phyloP scores from a whole-genome alignment of 257 asterid species.

The Primulina tabacum region DNA sequence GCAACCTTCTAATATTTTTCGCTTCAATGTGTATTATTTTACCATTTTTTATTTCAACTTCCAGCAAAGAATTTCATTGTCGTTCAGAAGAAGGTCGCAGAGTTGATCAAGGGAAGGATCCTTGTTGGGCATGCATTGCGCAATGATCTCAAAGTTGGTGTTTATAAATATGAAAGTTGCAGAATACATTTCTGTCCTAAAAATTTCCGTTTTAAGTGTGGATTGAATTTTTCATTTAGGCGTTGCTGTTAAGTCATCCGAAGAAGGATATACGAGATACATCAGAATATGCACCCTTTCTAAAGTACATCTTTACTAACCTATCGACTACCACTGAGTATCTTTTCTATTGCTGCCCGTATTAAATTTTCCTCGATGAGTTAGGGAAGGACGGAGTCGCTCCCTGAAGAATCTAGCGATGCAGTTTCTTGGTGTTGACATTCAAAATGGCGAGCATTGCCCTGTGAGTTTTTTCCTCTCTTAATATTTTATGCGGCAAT shows the following conservation, averaged over 20 bases:
- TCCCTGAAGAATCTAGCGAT: slow-evolving; percentile 77
- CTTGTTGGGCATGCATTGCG: slow-evolving; percentile 97
- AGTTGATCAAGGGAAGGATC: slow-evolving; percentile 62
- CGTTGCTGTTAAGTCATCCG: slow-evolving; percentile 82
- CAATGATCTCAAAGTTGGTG: slow-evolving; percentile 82
- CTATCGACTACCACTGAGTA: slow-evolving; percentile 21
- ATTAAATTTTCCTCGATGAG: slow-evolving; percentile 29
- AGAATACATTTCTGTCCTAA: slow-evolving; percentile 2
- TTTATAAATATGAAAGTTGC: neutral
- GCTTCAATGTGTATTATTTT: slow-evolving; percentile 7
- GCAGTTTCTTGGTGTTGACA: slow-evolving; percentile 63
- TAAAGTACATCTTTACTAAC: slow-evolving; percentile 44
- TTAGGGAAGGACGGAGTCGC: slow-evolving; percentile 84
- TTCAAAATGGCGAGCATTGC: slow-evolving; percentile 94
- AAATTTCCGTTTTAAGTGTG: neutral
- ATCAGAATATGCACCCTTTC: slow-evolving; percentile 68
- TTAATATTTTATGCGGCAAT: slow-evolving; percentile 8
- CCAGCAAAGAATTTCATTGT: slow-evolving; percentile 76
- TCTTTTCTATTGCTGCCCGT: slow-evolving; percentile 2
- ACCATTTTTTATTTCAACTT: slow-evolving; percentile 27
- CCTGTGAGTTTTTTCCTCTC: slow-evolving; percentile 55
- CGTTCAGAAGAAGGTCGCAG: slow-evolving; percentile 83
- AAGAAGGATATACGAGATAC: slow-evolving; percentile 91
- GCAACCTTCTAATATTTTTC: slow-evolving; percentile 2
- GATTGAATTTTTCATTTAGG: slow-evolving; percentile 43